Base-by-base conservation (phyloP, 805 yeast species). In the Monosporozyma aquatica region DNA sequence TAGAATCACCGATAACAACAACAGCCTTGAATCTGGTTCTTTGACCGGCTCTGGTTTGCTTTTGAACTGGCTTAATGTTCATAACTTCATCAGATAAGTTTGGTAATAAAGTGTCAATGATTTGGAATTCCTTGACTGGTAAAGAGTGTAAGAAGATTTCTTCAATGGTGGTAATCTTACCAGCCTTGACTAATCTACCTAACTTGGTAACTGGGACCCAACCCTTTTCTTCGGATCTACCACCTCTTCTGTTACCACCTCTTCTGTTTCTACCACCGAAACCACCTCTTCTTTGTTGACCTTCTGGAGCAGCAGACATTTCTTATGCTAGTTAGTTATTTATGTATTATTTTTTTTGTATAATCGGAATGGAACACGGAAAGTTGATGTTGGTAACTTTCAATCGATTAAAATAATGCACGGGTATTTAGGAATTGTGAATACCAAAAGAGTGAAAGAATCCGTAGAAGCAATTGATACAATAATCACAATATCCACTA, bases 1-100 rank as follows among this genome's bases (percentile, higher is more conserved):
- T 87, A 68, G 89, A 77, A 80, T 92, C 98, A 80, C 98, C 98
- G 71, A 92, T 87, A 68, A 92, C 87, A 70, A 92, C 97, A 68
- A 92, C 95, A 74, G 97, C 98, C 92, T 94, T 94, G 83, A 92
- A 89, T 82, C 98, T 87, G 76, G 97, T 92, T 82, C 98, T 90
- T 82, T 92, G 98, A 87, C 98, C 98, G 67, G 98, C 98, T 77
- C 95, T 82, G 81, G 98, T 92, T 78, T 92, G 98, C 83, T 92
- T 92, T 78, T 92, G 98, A 64, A 92, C 98, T 61, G 98, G 95
- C 79, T 90, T 82, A 79, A 92, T 92, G 87, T 90, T 90, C 98
- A 92, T 92, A 68, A 92, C 97, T 78, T 90, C 95, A 72, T 92
- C 98, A 75, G 83, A 81, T 70, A 92, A 82, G 67, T 75, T 82